These are phyloP conservation scores for Gautieria morchelliformis DNA, from an alignment of 768 basidiomycete genomes.

Conservation along the genomic window DNA sequence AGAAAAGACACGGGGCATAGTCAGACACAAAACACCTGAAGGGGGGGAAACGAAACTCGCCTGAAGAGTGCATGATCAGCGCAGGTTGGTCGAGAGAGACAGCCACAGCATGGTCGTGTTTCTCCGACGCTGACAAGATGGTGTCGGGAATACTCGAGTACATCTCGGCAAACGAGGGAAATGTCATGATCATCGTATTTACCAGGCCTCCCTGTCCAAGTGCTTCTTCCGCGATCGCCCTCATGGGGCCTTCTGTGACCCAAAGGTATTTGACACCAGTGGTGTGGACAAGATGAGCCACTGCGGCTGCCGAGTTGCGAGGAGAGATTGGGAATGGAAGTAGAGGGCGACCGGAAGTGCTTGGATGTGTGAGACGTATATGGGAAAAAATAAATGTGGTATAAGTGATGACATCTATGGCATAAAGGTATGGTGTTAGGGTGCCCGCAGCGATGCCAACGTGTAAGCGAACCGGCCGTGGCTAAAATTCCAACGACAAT, in stretches of 20 bases:
- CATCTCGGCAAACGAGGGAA: slow-evolving; percentile 15
- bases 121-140: background rate
- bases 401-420: slow-evolving; percentile 21
- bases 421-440: background rate
- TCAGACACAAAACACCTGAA: background rate
- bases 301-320: slow-evolving; percentile 12
- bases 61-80: slow-evolving; percentile 13
- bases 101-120: background rate
- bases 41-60: background rate
- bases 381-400: slow-evolving; percentile 7
- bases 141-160: background rate
- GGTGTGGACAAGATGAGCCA: slow-evolving; percentile 25
- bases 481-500: slow-evolving; percentile 4
- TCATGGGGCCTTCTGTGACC: slow-evolving; percentile 16
- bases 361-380: slow-evolving; percentile 13
- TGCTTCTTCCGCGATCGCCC: slow-evolving; percentile 14
- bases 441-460: background rate
- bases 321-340: slow-evolving; percentile 24
- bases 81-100: background rate
- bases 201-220: slow-evolving; percentile 7
- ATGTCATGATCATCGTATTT: slow-evolving; percentile 1
- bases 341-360: background rate
- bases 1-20: background rate
- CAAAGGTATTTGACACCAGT: slow-evolving; percentile 17
- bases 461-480: background rate